Evolutionary conservation across 768 basidiomycete species (phyloP), one percentile per base, ranked within the genome.

Genomic region (Mycena rebaudengoi): DNA sequence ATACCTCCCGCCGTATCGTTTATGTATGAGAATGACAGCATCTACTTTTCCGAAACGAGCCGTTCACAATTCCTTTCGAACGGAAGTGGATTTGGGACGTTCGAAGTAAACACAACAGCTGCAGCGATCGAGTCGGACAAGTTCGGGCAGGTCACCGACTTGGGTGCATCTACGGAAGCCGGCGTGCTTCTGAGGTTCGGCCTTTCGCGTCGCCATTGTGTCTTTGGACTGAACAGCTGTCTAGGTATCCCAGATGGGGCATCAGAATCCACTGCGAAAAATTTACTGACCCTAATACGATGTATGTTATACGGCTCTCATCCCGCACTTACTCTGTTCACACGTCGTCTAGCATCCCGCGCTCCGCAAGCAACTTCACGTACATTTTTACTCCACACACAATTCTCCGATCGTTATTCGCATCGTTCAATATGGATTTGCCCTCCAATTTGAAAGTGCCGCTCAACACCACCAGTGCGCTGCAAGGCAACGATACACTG

Each of bases 191-290:
- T 80, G 3, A 67, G 76, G 76, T 79, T 28, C 32, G 29, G 65
- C 14, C 13, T 25, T 23, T n/a, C 7, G 12, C 12, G n/a, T 46
- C 7, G 20, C 20, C 21, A 30, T 28, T 13, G 44, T 18, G 41
- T n/a, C 26, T 13, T 21, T 13, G 55, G 28, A 46, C 35, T 52
- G 46, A 30, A 43, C 16, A 13, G 7, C 23, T 40, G 49, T 35
- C 16, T 26, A 80, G 79, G 49, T 77, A 76, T 61, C 77, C 80
- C 16, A 70, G 76, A 57, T 82, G 81, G 81, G 81, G 81, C 0
- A 73, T 79, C 20, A 71, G 80, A 20, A 78, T 77, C 5, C 75
- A 73, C 33, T 83, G 81, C 62, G 58, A 66, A 16, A 76, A 75
- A 39, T 67, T 80, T 16, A 70, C 78, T 7, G 67, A 78, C 40